A percentile compares a stretch with the other conserved stretches of the same genome.
Evolutionary conservation across 768 basidiomycete genomes (phyloP).

Genomic region (Termitomyces titanicus): DNA sequence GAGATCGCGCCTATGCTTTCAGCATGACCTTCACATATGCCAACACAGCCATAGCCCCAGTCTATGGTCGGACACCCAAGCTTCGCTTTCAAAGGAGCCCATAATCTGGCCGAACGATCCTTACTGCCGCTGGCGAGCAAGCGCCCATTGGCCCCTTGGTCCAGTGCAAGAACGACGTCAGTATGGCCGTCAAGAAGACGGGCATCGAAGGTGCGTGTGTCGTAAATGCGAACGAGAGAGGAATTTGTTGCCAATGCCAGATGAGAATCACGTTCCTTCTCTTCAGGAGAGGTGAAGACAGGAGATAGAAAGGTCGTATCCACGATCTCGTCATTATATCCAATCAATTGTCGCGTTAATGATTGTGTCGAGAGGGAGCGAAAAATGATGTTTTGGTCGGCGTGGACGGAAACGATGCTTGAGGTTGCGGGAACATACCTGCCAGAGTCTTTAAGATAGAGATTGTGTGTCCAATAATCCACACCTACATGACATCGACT

Average conservation of each 20-base stretch:
- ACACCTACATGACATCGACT: constrained; percentile 71
- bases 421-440: constrained; percentile 70
- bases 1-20: constrained; percentile 92
- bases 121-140: constrained; percentile 91
- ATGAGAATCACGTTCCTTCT: constrained; percentile 52
- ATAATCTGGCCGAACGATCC: constrained; percentile 83
- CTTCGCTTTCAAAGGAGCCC: constrained; percentile 45
- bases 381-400: constrained; percentile 96
- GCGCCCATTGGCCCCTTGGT: constrained; percentile 59
- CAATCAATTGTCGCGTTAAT: constrained; percentile 80
- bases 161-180: constrained; percentile 88
- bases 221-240: constrained; percentile 89
- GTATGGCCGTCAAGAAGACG: constrained; percentile 85
- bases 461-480: background rate
- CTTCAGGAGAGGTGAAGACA: constrained; percentile 16
- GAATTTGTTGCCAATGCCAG: constrained; percentile 98
- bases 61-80: constrained; percentile 11
- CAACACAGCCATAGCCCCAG: constrained; percentile 75
- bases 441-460: constrained; percentile 12
- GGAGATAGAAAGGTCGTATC: constrained; percentile 77
- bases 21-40: constrained; percentile 88
- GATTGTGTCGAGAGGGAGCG: constrained; percentile 69
- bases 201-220: constrained; percentile 70
- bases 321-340: constrained; percentile 98
- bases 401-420: constrained; percentile 79